These are phyloP conservation scores for Prototheca stagnorum DNA, from an alignment of 163 green algal genomes.

Conservation along the genomic window DNA sequence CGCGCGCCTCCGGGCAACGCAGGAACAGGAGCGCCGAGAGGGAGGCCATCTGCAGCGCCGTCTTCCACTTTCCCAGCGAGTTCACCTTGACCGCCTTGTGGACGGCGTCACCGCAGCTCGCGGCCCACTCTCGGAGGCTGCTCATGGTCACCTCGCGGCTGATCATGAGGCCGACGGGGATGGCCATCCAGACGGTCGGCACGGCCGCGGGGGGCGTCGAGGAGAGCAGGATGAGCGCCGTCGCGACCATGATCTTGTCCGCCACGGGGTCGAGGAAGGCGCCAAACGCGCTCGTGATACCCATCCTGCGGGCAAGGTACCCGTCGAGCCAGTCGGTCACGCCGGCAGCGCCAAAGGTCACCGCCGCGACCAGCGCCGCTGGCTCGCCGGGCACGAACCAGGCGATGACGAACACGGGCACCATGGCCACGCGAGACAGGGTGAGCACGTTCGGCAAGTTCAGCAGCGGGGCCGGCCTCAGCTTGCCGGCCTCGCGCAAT, in stretches of 20 bases:
- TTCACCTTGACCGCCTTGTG: conserved; percentile 27
- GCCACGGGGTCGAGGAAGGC: conserved; percentile 97
- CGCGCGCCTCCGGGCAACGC: conserved; percentile 14
- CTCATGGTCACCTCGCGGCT: conserved; percentile 84
- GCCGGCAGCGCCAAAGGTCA: conserved; percentile 17
- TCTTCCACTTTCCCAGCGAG: conserved; percentile 66
- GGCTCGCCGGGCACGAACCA: conserved; percentile 18
- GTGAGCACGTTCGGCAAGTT: conserved; percentile 59
- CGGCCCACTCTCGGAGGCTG: conserved; percentile 79
- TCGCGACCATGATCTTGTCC: conserved; percentile 93
- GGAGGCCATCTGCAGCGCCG: conserved; percentile 57
- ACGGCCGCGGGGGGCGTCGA: conserved; percentile 28
- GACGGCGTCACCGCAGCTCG: conserved; percentile 9
- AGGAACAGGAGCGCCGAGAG: conserved; percentile 56
- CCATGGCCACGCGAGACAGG: conserved; percentile 41
- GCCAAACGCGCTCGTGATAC: conserved; percentile 51
- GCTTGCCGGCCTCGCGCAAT: background rate
- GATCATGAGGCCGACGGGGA: conserved; percentile 52
- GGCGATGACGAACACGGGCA: conserved; percentile 42
- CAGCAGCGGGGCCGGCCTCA: conserved; percentile 30
- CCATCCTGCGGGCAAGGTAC: conserved; percentile 22
- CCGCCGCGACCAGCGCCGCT: conserved; percentile 8
- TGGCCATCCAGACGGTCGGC: background rate
- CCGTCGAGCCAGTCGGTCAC: conserved; percentile 33
- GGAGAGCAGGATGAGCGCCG: conserved; percentile 60